These are phyloP conservation scores for Pseudogymnoascus sp. DNA, from an alignment of 2,329 filamentous ascomycete species.

Conservation along the genomic window DNA sequence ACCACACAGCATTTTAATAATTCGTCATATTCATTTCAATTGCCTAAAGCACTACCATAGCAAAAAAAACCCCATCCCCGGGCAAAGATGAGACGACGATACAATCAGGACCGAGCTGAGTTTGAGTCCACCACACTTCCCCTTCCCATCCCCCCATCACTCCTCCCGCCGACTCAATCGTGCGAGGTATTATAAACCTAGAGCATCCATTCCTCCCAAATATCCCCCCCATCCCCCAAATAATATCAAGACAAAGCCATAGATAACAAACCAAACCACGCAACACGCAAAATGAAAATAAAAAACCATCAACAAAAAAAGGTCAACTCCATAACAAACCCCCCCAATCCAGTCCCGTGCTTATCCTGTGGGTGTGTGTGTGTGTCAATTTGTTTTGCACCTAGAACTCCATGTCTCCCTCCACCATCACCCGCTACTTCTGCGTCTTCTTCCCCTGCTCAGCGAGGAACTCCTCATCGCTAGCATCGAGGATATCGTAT, in stretches of 20 bases:
- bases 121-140: not conserved
- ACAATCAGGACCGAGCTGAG: not conserved
- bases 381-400: conserved; percentile 1
- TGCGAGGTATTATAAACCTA: not conserved
- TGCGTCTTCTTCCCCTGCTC: conserved; percentile 33
- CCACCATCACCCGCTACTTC: not conserved
- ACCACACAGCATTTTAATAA: not conserved
- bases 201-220: not conserved
- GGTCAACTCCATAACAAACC: not conserved
- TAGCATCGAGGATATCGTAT: conserved; percentile 93
- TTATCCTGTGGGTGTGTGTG: not conserved
- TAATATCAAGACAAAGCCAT: not conserved
- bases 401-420: not conserved
- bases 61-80: not conserved
- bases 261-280: not conserved
- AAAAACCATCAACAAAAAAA: not conserved
- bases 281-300: not conserved
- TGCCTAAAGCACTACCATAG: not conserved
- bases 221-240: not conserved
- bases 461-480: conserved; percentile 71
- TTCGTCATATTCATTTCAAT: conserved; percentile 1
- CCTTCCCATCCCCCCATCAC: not conserved
- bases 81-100: not conserved
- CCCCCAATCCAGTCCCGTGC: not conserved
- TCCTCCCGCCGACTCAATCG: not conserved